Evolutionary conservation across 305 asterid species (phyloP), one percentile per base, ranked within the genome.

Genomic region (Solanum hybrid): DNA sequence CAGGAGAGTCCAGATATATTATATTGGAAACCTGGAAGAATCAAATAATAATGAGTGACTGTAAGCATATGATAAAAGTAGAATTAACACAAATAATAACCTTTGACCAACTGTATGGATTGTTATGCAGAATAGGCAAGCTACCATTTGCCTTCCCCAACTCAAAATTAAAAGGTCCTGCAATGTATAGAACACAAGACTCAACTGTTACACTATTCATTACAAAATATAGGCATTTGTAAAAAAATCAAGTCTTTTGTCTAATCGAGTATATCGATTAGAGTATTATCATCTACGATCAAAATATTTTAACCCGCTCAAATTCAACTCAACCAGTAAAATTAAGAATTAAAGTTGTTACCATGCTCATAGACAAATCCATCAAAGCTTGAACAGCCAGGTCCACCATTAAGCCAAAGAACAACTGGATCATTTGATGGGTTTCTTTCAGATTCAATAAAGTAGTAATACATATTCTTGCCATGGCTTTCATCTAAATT

Each of bases 341-440:
- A 61, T 61, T 20, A 61, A 61, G 71, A 22, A 61, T 20, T 61
- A 20, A 0, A 61, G n/a, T 34, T 26, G 9, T 89, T 95, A 96
- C 99, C 99, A 81, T 97, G 97, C 87, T 97, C 99, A 90, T 95
- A 97, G 89, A 97, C 96, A 90, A 96, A 97, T 29, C 98, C 99
- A 95, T 97, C 99, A 84, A 97, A 97, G 94, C 99, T 96, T 22
- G 99, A 97, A 92, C 99, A 97, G 11, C 99, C 99, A 18, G 99
- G 99, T 12, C 99, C 99, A 51, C 99, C 99, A 92, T 97, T 97
- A 40, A 97, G 99, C 99, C 98, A 97, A 61, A 97, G 97, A 89
- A 96, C 99, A 51, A 97, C 91, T 35, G 99, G 99, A 92, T 97
- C 99, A 71, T 90, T 90, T 3, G 96, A 92, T 73, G 99, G 95